Percentiles rank a stretch among this genome's conserved stretches.
phyloP scores from a whole-genome alignment of 768 basidiomycete genomes.

The Xerocomus brunneocitrinus region DNA sequence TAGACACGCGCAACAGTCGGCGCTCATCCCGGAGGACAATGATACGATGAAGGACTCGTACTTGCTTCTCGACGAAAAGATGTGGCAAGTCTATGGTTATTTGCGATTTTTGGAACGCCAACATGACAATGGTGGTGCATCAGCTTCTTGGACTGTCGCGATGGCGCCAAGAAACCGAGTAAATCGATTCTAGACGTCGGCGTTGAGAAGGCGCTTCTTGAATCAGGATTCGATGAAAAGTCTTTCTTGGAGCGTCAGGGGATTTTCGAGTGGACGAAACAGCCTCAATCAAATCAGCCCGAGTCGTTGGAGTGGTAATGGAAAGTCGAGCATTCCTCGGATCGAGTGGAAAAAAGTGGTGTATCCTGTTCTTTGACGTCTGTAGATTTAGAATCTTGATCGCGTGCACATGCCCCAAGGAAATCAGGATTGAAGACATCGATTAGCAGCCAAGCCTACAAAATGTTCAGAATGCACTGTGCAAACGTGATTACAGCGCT shows the following conservation, averaged over 20 bases:
- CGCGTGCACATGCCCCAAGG: not conserved
- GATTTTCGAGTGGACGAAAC: conserved; percentile 7
- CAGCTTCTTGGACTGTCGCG: conserved; percentile 32
- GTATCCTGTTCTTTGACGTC: not conserved
- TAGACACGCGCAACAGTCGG: conserved; percentile 23
- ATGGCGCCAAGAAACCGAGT: conserved; percentile 27
- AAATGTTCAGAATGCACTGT: too few relatives aligned
- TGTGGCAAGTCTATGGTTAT: conserved; percentile 23
- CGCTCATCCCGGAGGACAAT: conserved; percentile 36
- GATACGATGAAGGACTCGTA: conserved; percentile 38
- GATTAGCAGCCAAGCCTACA: not conserved
- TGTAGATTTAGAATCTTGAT: not conserved
- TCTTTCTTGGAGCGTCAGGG: conserved; percentile 8
- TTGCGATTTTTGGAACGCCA: not conserved
- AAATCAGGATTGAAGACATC: not conserved
- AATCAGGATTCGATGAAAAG: conserved; percentile 13
- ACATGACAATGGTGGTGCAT: not conserved
- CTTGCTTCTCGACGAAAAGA: conserved; percentile 34
- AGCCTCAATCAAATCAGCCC: not conserved
- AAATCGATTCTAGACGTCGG: conserved; percentile 12
- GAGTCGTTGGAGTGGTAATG: conserved; percentile 9
- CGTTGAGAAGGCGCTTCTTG: conserved; percentile 14
- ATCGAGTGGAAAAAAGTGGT: too few relatives aligned
- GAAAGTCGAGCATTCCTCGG: too few relatives aligned
- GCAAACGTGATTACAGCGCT: too few relatives aligned